Conservation (phyloP, 1,284 basidiomycete species). For the Vanrija pseudolonga region DNA sequence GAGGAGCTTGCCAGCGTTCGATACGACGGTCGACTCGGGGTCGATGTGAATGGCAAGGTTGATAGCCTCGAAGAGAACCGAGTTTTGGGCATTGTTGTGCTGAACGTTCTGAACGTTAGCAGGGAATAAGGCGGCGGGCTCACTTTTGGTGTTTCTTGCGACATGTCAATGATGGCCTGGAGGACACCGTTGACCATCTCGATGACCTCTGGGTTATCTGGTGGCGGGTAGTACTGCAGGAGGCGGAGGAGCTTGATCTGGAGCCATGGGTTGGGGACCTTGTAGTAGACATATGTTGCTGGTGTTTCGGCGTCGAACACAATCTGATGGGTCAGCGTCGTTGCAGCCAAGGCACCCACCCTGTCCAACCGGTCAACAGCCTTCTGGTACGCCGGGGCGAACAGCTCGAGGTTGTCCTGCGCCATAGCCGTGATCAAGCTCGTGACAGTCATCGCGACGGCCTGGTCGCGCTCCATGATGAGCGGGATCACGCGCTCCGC, state of each 20-base stretch:
- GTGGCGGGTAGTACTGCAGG: conserved; percentile 91
- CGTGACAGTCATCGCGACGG: conserved; percentile 89
- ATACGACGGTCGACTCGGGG: conserved; percentile 82
- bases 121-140: neutral
- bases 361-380: conserved; percentile 84
- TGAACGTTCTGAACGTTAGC: conserved; percentile 70
- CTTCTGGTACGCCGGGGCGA: conserved; percentile 85
- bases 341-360: conserved; percentile 52
- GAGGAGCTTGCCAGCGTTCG: conserved; percentile 83
- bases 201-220: conserved; percentile 82
- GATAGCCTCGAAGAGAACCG: conserved; percentile 97
- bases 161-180: conserved; percentile 86
- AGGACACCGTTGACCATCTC: conserved; percentile 77
- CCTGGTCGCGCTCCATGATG: conserved; percentile 90
- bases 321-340: conserved; percentile 56
- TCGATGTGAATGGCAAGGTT: conserved; percentile 95
- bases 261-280: conserved; percentile 85
- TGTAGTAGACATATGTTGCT: conserved; percentile 88
- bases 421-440: conserved; percentile 92
- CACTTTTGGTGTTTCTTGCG: conserved; percentile 74
- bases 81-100: conserved; percentile 97
- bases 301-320: conserved; percentile 86
- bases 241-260: conserved; percentile 93
- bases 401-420: conserved; percentile 88
- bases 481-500: conserved; percentile 88